phyloP scores from a whole-genome alignment of 2,329 filamentous ascomycete genomes.

The Fusarium luffae region DNA sequence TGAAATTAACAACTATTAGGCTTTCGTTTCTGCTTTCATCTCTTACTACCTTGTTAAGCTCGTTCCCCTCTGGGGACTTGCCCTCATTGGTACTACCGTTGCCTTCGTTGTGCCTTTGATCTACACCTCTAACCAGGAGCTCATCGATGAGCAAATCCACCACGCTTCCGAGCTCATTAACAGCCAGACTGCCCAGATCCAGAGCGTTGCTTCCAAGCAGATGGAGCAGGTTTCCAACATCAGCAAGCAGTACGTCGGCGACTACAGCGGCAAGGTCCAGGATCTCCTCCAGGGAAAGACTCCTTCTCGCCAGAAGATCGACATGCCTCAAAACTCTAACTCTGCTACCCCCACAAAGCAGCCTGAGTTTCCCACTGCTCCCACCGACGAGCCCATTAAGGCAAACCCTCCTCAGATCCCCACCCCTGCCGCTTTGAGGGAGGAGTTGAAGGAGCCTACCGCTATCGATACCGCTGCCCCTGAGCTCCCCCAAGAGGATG shows the following conservation, averaged over 20 bases:
- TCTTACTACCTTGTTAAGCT: conserved; percentile 77
- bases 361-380: conserved; percentile 52
- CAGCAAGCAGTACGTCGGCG: conserved; percentile 75
- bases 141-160: conserved; percentile 73
- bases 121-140: conserved; percentile 75
- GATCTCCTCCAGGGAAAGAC: conserved; percentile 66
- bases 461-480: conserved; percentile 44
- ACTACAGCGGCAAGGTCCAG: conserved; percentile 76
- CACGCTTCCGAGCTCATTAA: conserved; percentile 68
- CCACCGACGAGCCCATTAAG: conserved; percentile 52
- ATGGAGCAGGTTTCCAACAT: conserved; percentile 70
- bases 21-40: conserved; percentile 69
- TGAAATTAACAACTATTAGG: conserved; percentile 54
- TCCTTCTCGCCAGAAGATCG: conserved; percentile 55
- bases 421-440: conserved; percentile 43
- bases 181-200: conserved; percentile 72
- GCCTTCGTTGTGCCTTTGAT: conserved; percentile 71
- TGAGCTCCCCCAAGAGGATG: conserved; percentile 41
- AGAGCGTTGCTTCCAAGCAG: conserved; percentile 71
- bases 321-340: conserved; percentile 49
- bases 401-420: conserved; percentile 33
- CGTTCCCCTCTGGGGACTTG: conserved; percentile 75
- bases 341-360: conserved; percentile 40
- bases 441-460: conserved; percentile 40
- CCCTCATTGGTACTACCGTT: conserved; percentile 68